A percentile compares a stretch with the other conserved stretches of the same genome.
phyloP scores from a whole-genome alignment of 31 red algal species.

The Bonnemaisonia californica region DNA sequence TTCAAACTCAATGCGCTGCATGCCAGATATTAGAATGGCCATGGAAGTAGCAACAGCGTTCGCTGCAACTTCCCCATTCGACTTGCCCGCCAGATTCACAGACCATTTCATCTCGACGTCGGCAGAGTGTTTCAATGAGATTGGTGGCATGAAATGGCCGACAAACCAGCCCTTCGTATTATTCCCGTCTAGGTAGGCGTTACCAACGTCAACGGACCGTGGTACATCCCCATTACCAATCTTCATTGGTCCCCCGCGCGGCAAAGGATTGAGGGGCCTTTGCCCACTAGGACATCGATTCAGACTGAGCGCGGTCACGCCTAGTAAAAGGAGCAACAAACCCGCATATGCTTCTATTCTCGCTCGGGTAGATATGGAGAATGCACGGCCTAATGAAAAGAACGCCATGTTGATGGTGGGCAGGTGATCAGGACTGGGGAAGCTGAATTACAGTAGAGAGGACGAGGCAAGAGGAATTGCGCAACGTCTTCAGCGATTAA shows the following conservation, averaged over 20 bases:
- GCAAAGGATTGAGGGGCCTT: background rate
- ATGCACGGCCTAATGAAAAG: too few relatives aligned
- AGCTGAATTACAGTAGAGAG: too few relatives aligned
- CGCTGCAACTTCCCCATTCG: constrained; percentile 45
- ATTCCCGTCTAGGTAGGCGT: constrained; percentile 37
- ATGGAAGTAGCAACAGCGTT: constrained; percentile 61
- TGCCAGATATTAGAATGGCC: constrained; percentile 62
- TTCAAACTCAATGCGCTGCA: constrained; percentile 62
- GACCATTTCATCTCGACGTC: constrained; percentile 71
- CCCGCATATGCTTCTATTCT: constrained; percentile 54
- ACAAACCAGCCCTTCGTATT: constrained; percentile 55
- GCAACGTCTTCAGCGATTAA: too few relatives aligned
- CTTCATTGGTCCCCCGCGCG: background rate
- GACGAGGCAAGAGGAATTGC: too few relatives aligned
- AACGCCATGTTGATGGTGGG: too few relatives aligned
- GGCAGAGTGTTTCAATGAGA: background rate
- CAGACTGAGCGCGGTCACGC: constrained; percentile 35
- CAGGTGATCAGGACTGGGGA: too few relatives aligned
- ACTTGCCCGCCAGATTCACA: constrained; percentile 29
- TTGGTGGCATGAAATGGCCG: constrained; percentile 54
- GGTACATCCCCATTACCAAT: constrained; percentile 11
- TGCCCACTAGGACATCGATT: constrained; percentile 32
- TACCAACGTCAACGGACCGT: constrained; percentile 39
- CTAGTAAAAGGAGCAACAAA: constrained; percentile 44
- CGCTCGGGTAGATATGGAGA: constrained; percentile 24